phyloP scores from a whole-genome alignment of 306 rosid genomes.

The Cajanus cajan region DNA sequence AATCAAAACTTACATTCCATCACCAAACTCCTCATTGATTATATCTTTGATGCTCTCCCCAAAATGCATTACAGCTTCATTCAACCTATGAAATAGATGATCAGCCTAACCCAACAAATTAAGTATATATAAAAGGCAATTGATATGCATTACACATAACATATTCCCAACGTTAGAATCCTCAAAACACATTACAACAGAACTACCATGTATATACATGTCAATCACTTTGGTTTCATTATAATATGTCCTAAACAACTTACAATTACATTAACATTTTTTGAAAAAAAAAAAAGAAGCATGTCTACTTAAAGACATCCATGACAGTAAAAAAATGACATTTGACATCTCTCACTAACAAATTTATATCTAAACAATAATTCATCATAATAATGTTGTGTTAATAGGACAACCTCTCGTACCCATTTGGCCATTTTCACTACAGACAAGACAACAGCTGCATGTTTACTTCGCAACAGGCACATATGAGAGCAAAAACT shows the following conservation, averaged over 20 bases:
- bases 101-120: constrained; percentile 18
- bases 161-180: neutral
- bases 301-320: neutral
- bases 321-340: neutral
- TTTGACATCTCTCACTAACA: neutral
- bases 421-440: neutral
- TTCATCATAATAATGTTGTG: neutral
- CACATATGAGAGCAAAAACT: neutral
- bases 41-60: constrained; percentile 98
- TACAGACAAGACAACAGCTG: neutral
- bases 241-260: neutral
- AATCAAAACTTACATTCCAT: constrained; percentile 81
- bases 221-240: neutral
- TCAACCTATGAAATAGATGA: constrained; percentile 59
- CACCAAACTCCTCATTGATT: constrained; percentile 94
- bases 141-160: neutral
- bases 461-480: neutral
- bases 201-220: neutral
- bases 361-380: neutral
- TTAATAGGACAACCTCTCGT: neutral
- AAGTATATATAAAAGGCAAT: neutral
- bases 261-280: neutral
- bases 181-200: neutral
- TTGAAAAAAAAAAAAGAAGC: neutral
- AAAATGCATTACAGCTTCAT: constrained; percentile 94